Conservation (phyloP, 2,329 filamentous ascomycete genomes). For the Blumeria graminis region DNA sequence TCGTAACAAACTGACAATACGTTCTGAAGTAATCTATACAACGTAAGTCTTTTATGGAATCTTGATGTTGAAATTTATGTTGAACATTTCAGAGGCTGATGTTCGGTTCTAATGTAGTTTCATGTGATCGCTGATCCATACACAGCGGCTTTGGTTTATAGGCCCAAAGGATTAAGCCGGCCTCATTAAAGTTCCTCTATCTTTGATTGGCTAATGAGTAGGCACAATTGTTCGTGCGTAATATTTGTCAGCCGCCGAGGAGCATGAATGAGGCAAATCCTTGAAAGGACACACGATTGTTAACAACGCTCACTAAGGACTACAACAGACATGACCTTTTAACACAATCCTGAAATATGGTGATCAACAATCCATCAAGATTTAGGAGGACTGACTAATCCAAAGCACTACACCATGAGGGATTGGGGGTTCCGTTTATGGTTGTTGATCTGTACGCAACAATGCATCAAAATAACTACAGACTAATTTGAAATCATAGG, state of each 20-base stretch:
- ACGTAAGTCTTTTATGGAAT: no score
- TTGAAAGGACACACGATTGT: neutral
- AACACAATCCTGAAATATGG: neutral
- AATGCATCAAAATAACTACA: neutral
- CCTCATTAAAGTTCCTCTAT: no score
- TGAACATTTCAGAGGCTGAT: no score
- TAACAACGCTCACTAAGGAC: neutral
- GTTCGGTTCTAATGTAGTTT: no score
- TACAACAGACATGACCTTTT: neutral
- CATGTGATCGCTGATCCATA: no score
- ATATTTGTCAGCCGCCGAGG: neutral
- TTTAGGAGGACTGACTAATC: neutral
- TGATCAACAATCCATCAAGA: neutral
- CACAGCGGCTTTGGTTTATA: no score
- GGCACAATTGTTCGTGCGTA: neutral
- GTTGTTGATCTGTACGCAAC: conserved; percentile 13
- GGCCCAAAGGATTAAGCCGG: no score
- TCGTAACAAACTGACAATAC: no score
- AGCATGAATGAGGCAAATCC: neutral
- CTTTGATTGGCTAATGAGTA: no score
- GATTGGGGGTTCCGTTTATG: conserved; percentile 12
- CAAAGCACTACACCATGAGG: conserved; percentile 12
- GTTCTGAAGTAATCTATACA: no score
- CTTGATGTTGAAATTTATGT: no score
- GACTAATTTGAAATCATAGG: conserved; percentile 6